Percentiles rank a stretch among this genome's conserved stretches.
These are phyloP conservation scores for Middelhovenomyces tepae DNA, from an alignment of 805 yeast species.

Conservation along the genomic window DNA sequence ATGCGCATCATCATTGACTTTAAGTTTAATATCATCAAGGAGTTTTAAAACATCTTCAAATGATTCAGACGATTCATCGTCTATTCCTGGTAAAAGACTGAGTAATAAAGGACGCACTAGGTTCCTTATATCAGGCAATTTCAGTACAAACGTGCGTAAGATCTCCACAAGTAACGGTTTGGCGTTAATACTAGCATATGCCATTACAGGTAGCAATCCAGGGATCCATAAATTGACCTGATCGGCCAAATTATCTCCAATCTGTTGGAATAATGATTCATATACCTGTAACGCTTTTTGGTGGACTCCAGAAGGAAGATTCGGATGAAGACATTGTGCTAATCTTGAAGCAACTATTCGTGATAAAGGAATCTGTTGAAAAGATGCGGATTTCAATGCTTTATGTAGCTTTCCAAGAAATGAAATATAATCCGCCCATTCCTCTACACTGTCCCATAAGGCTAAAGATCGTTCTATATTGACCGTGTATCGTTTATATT, in stretches of 20 bases:
- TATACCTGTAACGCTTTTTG: slow-evolving; percentile 78
- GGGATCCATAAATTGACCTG: slow-evolving; percentile 79
- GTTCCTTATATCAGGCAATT: slow-evolving; percentile 45
- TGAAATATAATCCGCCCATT: slow-evolving; percentile 98
- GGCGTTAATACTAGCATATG: slow-evolving; percentile 82
- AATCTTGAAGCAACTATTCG: slow-evolving; percentile 59
- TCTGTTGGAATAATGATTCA: slow-evolving; percentile 53
- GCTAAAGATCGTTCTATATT: slow-evolving; percentile 65
- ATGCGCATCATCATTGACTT: slow-evolving; percentile 55
- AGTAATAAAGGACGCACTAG: slow-evolving; percentile 63
- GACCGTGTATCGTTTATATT: slow-evolving; percentile 60
- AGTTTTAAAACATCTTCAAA: slow-evolving; percentile 52
- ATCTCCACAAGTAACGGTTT: slow-evolving; percentile 67
- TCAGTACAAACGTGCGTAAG: slow-evolving; percentile 46
- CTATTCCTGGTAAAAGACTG: slow-evolving; percentile 77
- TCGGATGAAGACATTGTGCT: slow-evolving; percentile 70
- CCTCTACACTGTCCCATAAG: slow-evolving; percentile 72
- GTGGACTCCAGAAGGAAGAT: slow-evolving; percentile 92
- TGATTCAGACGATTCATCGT: slow-evolving; percentile 84
- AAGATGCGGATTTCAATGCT: slow-evolving; percentile 46
- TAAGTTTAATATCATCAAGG: slow-evolving; percentile 49
- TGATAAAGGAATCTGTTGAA: slow-evolving; percentile 51
- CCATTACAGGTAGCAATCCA: slow-evolving; percentile 81
- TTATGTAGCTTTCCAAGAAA: slow-evolving; percentile 73
- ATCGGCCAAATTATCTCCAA: slow-evolving; percentile 49